Base-by-base conservation (phyloP, 1,284 basidiomycete species). In the Apiotrichum porosum region DNA sequence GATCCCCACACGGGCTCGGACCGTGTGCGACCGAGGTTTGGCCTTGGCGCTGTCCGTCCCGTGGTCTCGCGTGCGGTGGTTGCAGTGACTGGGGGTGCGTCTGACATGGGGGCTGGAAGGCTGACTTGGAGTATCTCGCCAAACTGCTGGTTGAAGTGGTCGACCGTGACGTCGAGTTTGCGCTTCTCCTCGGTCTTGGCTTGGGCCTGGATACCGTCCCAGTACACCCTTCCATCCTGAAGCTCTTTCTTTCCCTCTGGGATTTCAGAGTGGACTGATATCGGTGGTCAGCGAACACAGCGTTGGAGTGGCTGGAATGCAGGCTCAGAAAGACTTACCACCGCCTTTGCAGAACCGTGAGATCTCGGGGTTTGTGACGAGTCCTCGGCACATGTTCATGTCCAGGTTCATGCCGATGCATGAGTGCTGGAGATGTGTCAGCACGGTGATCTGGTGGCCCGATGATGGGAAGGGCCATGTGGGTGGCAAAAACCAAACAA, bases 401-500 rank as follows among this genome's bases (percentile, higher is more conserved):
- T 46, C 49, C 4, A 31, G 35, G 30, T 56, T 56, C 10, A 44
- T 21, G 44, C 58, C 56, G 17, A 43, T 48, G 45, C 56, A 61
- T 8, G 40, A 35, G 42, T 52, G 41, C 49, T 34, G 40, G 4
- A 26, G 17, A 14, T 14, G 26, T 31, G 31, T 32, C 19, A 36
- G 33, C 15, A 19, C 10, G 40, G 17, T 36, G 33, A 24, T 13
- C 14, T 28, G 6, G 26, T 28, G 6, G 26, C 6, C 6, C 26
- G 12, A 28, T 6, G 26, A 6, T 12, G 26, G 12, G 26, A 28
- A 28, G 26, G 26, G 26, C 8, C 12, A 28, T 12, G 6, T 28
- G 26, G 26, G 26, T 28, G 12, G 8, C 12, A n/a, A n/a, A n/a
- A n/a, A n/a, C n/a, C n/a, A n/a, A n/a, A n/a, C n/a, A n/a, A n/a